Percentiles rank a stretch among this genome's conserved stretches.
These are phyloP conservation scores for Tricholoma hemisulphureum DNA, from an alignment of 768 basidiomycete species.

Conservation along the genomic window DNA sequence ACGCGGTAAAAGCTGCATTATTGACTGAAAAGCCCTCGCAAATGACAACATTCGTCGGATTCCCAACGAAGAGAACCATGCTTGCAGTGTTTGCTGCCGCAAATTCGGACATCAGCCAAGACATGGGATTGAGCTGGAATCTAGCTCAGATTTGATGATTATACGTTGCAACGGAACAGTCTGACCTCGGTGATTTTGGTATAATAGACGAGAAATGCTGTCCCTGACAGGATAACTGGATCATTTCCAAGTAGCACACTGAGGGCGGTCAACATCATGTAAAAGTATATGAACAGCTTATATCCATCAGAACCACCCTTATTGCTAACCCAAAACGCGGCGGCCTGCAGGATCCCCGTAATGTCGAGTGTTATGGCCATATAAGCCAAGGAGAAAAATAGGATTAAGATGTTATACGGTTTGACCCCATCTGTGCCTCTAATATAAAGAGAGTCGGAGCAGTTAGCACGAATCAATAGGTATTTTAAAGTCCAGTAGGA, in stretches of 20 bases:
- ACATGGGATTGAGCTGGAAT: slow-evolving; percentile 42
- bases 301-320: slow-evolving; percentile 72
- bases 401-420: slow-evolving; percentile 89
- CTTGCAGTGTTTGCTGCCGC: slow-evolving; percentile 78
- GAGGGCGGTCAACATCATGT: slow-evolving; percentile 72
- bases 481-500: neutral
- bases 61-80: slow-evolving; percentile 78
- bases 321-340: slow-evolving; percentile 88
- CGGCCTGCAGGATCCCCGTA: slow-evolving; percentile 71
- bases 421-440: slow-evolving; percentile 60
- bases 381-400: slow-evolving; percentile 91
- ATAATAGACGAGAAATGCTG: slow-evolving; percentile 87
- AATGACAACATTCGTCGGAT: slow-evolving; percentile 93
- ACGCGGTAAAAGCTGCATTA: slow-evolving; percentile 77
- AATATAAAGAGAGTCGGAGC: neutral
- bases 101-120: slow-evolving; percentile 77
- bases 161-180: neutral
- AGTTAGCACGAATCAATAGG: too few species aligned
- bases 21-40: slow-evolving; percentile 82
- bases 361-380: slow-evolving; percentile 90
- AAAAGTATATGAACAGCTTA: slow-evolving; percentile 77
- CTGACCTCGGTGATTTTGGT: slow-evolving; percentile 58
- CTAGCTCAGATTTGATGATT: neutral
- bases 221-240: slow-evolving; percentile 89
- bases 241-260: slow-evolving; percentile 90